Conservation (phyloP, 768 basidiomycete species). For the Sporobolomyces pararoseus region DNA sequence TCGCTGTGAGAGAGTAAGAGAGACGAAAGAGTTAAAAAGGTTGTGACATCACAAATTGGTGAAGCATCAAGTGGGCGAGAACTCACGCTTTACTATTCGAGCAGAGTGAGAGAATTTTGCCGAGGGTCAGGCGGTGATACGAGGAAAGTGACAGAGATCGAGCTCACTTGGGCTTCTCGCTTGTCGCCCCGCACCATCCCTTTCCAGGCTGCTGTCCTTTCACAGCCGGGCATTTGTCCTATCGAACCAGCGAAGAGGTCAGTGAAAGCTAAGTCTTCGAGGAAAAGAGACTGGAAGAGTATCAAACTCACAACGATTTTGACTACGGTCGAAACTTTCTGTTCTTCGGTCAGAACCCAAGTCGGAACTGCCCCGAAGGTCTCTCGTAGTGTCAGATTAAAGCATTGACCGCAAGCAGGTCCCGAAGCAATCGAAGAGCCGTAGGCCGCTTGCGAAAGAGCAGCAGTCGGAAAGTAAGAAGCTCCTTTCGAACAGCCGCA, state of each 20-base stretch:
- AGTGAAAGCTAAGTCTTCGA: not conserved
- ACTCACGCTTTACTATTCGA: not conserved
- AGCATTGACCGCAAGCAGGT: constrained; percentile 31
- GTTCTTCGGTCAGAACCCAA: constrained; percentile 3
- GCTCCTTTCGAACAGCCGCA: constrained; percentile 21
- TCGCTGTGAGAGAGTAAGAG: not conserved
- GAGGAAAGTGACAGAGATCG: too few relatives aligned
- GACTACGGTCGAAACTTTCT: constrained; percentile 3
- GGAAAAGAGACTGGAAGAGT: too few relatives aligned
- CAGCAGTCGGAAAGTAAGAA: constrained; percentile 23
- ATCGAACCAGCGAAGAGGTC: not conserved
- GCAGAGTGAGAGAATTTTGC: too few relatives aligned
- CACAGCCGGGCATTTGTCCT: constrained; percentile 28
- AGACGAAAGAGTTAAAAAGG: too few relatives aligned
- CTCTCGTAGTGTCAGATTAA: constrained; percentile 12
- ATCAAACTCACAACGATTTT: constrained; percentile 17
- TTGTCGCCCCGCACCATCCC: constrained; percentile 25
- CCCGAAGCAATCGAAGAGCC: constrained; percentile 8
- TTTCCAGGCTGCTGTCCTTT: not conserved
- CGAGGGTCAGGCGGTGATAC: too few relatives aligned
- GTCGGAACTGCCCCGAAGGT: constrained; percentile 5
- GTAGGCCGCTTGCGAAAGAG: constrained; percentile 25
- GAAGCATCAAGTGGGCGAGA: too few relatives aligned
- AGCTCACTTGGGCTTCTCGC: constrained; percentile 9
- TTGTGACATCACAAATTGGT: too few relatives aligned